Evolutionary conservation across 2,329 filamentous ascomycete species (phyloP), one percentile per base, ranked within the genome.

Genomic region (Verticillium klebahnii): DNA sequence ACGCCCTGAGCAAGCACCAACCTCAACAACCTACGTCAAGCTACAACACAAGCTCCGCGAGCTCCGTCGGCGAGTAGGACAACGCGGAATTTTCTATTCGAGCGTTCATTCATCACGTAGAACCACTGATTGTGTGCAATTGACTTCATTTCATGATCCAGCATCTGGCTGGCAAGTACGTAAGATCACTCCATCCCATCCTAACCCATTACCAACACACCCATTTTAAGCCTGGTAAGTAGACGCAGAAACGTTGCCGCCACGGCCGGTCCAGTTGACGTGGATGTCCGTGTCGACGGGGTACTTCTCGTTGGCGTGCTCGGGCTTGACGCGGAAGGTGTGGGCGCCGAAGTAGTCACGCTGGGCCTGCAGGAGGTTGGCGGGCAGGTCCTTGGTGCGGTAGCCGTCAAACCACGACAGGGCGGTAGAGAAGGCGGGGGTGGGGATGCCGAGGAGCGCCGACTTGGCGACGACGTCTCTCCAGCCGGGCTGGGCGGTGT

Each of bases 181-280:
- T 52, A 52, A 52, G 45, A 52, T 52, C 45, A 52, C 45, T 23
- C 19, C 45, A 52, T 52, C 45, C 45, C 19, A 23, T 52, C 45
- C 45, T 23, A 19, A 52, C 45, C 45, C 45, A 56, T 56, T 56
- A 56, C 31, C 14, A 56, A 56, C 17, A 60, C 34, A 59, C 60
- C 52, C 25, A 32, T 65, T 67, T 85, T 96, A 98, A 84, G 92
- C 95, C 82, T 93, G 91, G 86, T 99, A 99, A 70, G 93, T 98
- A 59, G 93, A 97, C 72, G 95, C 95, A 71, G 93, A 97, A 68
- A 99, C 91, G 76, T 98, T 95, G 75, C 95, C 95, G 76, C 95
- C 95, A 77, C 95, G 91, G 73, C 95, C 95, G 71, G 95, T 99
- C 95, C 95, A 99, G 91, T 99, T 99, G 79, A 98, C 93, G 87